phyloP scores from a whole-genome alignment of 176 grass and related monocot genomes.

The Ensete ventricosum region DNA sequence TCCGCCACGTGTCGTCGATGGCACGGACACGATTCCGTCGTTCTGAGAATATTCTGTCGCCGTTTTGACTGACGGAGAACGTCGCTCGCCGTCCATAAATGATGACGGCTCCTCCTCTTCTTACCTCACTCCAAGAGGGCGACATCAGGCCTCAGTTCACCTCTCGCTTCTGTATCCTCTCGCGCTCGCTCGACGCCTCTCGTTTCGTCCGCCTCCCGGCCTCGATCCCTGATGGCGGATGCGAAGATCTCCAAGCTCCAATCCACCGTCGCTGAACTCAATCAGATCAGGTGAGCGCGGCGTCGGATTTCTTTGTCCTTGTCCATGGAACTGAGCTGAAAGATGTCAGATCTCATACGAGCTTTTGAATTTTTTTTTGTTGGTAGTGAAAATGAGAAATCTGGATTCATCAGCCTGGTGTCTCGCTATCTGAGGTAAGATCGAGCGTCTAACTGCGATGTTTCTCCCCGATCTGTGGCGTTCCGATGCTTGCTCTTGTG shows the following conservation, averaged over 20 bases:
- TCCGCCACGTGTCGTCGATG: no score
- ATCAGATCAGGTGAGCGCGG: constrained; percentile 60
- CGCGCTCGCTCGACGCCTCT: constrained; percentile 15
- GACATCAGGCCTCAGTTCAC: background rate
- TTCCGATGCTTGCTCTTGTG: background rate
- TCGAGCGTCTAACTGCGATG: background rate
- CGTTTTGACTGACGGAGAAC: no score
- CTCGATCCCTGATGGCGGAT: constrained; percentile 8
- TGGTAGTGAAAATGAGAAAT: constrained; percentile 85
- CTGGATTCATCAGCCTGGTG: constrained; percentile 76
- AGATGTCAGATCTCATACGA: constrained; percentile 12
- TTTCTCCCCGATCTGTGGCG: background rate
- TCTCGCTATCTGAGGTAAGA: constrained; percentile 84
- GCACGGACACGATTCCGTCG: no score
- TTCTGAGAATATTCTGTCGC: no score
- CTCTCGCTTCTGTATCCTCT: constrained; percentile 36
- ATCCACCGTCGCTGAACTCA: constrained; percentile 42
- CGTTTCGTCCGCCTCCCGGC: background rate
- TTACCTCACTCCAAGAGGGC: no score
- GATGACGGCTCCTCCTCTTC: no score
- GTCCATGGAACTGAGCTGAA: constrained; percentile 1
- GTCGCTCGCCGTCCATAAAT: no score
- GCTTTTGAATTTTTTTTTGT: background rate
- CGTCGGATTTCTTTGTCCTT: constrained; percentile 6
- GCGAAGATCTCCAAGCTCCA: constrained; percentile 54